Evolutionary conservation across 1,284 basidiomycete species (phyloP), one percentile per base, ranked within the genome.

Genomic region (Takashimella tepidaria): DNA sequence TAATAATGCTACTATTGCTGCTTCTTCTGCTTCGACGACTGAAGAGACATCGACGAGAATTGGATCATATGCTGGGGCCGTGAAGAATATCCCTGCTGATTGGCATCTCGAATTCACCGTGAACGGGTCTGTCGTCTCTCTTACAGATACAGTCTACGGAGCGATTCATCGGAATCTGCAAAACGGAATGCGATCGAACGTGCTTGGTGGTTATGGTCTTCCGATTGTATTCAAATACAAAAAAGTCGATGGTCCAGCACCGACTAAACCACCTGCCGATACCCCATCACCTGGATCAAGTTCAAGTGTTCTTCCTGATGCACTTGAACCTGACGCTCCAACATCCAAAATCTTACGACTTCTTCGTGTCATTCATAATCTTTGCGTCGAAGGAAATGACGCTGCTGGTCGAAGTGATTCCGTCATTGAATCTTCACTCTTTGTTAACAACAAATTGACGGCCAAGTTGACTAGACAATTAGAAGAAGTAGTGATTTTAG

Each of bases 401-500:
- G 51, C 50, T 19, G 49, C 47, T 21, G 56, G 59, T 16, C 31
- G 56, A 43, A 47, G 52, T 41, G 60, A 60, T 27, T 58, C 59
- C 12, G 77, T 86, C 25, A 76, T 72, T 46, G 74, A 84, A 10
- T 89, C 92, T 57, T 83, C 86, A 1, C 83, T 88, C 0, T 98
- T 98, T 69, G 85, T 98, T 62, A 99, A 98, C 75, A 97, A 97
- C 79, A 98, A 98, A 77, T 79, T 99, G 45, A 93, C 92, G 1
- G 96, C 96, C 21, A 98, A 99, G 75, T 82, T 99, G 37, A 93
- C 92, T n/a, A 83, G 96, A 41, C 96, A 98, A 72, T 76, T 99
- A 37, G 95, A 98, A 66, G 96, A 99, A 73, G 91, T 92, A 0
- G 96, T 98, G 90, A 95, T 99, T 60, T 89, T 98, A 41, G 96